Percentiles rank a stretch among this genome's conserved stretches.
Conservation (phyloP, 2,329 filamentous ascomycete genomes). For the Fusarium brevicatenulatum region DNA sequence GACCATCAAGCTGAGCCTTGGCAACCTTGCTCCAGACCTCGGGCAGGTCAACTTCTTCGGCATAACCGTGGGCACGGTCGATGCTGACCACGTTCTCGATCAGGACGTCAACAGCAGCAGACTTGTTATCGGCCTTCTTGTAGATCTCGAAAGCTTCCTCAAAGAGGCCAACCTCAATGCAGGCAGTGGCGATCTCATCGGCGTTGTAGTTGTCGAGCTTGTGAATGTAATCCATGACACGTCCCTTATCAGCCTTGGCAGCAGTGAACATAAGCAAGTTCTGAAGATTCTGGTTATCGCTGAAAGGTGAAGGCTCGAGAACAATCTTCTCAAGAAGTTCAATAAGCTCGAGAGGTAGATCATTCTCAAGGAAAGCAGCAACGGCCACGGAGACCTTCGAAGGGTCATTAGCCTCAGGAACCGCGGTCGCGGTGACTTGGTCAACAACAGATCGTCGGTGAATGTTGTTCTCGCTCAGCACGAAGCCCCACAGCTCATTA, state of each 20-base stretch:
- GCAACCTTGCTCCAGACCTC: conserved; percentile 99
- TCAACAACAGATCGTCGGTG: conserved; percentile 94
- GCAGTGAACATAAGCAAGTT: conserved; percentile 97
- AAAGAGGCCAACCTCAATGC: conserved; percentile 92
- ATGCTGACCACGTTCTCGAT: conserved; percentile 98
- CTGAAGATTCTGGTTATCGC: conserved; percentile 95
- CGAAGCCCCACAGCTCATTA: conserved; percentile 91
- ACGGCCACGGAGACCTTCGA: conserved; percentile 96
- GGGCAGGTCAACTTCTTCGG: conserved; percentile 90
- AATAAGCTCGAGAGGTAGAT: conserved; percentile 93
- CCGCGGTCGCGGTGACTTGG: conserved; percentile 94
- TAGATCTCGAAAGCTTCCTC: conserved; percentile 99
- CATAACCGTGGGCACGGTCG: conserved; percentile 94
- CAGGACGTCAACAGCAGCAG: conserved; percentile 87
- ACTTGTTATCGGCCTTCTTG: conserved; percentile 95
- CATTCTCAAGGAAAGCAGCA: conserved; percentile 88
- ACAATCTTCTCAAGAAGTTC: conserved; percentile 99
- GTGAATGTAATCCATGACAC: conserved; percentile 96
- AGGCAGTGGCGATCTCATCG: conserved; percentile 91
- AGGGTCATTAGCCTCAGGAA: conserved; percentile 91
- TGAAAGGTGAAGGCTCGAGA: conserved; percentile 98
- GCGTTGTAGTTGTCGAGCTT: conserved; percentile 88
- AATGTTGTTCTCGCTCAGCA: conserved; percentile 94
- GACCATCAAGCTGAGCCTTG: conserved; percentile 96
- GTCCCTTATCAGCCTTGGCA: conserved; percentile 93